Evolutionary conservation across 2,329 filamentous ascomycete species (phyloP).

Genomic region (Botryotinia narcissicola): DNA sequence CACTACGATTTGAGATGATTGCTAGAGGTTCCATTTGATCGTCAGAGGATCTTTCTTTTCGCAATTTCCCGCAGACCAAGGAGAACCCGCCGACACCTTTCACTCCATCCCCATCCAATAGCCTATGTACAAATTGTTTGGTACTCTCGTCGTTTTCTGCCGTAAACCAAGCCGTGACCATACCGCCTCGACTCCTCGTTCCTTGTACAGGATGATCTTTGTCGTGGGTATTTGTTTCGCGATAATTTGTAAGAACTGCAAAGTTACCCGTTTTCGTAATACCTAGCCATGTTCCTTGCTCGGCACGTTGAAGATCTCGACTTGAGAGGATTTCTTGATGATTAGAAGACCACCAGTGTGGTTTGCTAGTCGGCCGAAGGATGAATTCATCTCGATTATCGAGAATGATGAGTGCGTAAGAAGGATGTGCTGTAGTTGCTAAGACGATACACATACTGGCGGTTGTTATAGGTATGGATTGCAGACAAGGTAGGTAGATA

Average conservation of each 20-base stretch:
- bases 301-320: constrained; percentile 59
- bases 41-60: constrained; percentile 34
- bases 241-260: constrained; percentile 65
- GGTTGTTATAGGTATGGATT: constrained; percentile 5
- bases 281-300: constrained; percentile 66
- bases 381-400: constrained; percentile 78
- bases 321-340: constrained; percentile 51
- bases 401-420: constrained; percentile 71
- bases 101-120: constrained; percentile 52
- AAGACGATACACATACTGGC: constrained; percentile 73
- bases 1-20: constrained; percentile 61
- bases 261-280: constrained; percentile 58
- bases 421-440: constrained; percentile 71
- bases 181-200: constrained; percentile 57
- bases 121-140: constrained; percentile 49
- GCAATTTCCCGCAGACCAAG: constrained; percentile 62
- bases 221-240: constrained; percentile 53
- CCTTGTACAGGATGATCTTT: constrained; percentile 52
- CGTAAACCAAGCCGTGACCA: constrained; percentile 62
- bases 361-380: constrained; percentile 60
- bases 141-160: constrained; percentile 49
- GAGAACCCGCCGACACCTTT: constrained; percentile 65
- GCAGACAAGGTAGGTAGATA: not conserved
- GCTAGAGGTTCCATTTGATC: constrained; percentile 50
- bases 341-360: constrained; percentile 56